phyloP scores from a whole-genome alignment of 2,329 filamentous ascomycete genomes.

The Aspergillus tanneri region DNA sequence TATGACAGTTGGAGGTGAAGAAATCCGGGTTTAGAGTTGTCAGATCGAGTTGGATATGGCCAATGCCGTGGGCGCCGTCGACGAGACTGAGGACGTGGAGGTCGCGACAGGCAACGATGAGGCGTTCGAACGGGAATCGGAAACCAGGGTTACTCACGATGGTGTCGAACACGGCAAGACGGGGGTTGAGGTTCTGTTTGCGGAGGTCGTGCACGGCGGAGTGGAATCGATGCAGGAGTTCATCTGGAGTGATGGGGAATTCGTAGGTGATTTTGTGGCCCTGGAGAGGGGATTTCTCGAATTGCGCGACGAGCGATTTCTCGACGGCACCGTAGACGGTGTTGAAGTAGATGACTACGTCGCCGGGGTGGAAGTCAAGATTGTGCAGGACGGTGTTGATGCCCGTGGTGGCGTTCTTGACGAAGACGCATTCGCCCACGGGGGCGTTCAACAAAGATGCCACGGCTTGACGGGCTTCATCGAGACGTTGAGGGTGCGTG shows the following conservation, averaged over 20 bases:
- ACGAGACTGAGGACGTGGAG: slow-evolving; percentile 70
- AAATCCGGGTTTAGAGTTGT: slow-evolving; percentile 72
- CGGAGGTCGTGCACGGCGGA: slow-evolving; percentile 56
- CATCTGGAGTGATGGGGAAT: slow-evolving; percentile 70
- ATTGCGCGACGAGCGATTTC: no score
- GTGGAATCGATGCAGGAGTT: slow-evolving; percentile 62
- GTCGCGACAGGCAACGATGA: slow-evolving; percentile 64
- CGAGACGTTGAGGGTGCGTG: slow-evolving; percentile 61
- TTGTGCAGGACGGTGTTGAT: slow-evolving; percentile 76
- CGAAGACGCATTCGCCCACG: slow-evolving; percentile 67
- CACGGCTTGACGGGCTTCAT: slow-evolving; percentile 63
- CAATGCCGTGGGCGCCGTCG: slow-evolving; percentile 82
- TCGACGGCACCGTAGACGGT: slow-evolving; percentile 78
- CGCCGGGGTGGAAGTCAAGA: slow-evolving; percentile 65
- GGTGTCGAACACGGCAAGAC: slow-evolving; percentile 76
- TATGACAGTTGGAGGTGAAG: slow-evolving; percentile 82
- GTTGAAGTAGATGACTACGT: slow-evolving; percentile 73
- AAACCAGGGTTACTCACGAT: slow-evolving; percentile 78
- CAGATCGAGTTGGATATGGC: slow-evolving; percentile 73
- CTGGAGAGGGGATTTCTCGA: no score
- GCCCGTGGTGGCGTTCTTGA: slow-evolving; percentile 73
- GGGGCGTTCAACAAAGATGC: slow-evolving; percentile 67
- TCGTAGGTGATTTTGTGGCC: slow-evolving; percentile 57
- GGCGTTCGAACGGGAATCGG: slow-evolving; percentile 70
- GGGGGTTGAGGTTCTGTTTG: no score